These are phyloP conservation scores for Gelatoporia subvermispora DNA, from an alignment of 768 basidiomycete genomes.

Conservation along the genomic window DNA sequence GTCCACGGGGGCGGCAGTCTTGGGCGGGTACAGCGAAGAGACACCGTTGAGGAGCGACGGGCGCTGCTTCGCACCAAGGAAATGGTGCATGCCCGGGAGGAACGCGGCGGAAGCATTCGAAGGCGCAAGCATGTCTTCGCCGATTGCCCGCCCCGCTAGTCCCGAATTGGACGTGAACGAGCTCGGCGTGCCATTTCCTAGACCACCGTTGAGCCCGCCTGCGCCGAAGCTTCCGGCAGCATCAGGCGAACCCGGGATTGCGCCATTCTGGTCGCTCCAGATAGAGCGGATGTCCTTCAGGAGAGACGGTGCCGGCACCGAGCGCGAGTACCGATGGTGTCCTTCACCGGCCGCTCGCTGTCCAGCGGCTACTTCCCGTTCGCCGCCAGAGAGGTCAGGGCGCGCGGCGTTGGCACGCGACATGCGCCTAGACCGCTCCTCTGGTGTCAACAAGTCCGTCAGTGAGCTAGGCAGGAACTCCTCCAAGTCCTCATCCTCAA, in stretches of 20 bases:
- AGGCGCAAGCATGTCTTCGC: constrained; percentile 49
- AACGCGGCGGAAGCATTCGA: constrained; percentile 83
- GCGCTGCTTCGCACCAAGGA: constrained; percentile 48
- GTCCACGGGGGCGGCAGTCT: constrained; percentile 4
- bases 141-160: constrained; percentile 26
- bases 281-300: constrained; percentile 75
- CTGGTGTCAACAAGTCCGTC: constrained; percentile 84
- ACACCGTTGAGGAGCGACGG: constrained; percentile 17
- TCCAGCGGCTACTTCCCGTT: constrained; percentile 14
- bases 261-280: constrained; percentile 59
- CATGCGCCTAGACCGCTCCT: constrained; percentile 79
- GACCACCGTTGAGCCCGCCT: constrained; percentile 17
- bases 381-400: constrained; percentile 16
- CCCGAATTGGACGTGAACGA: constrained; percentile 46
- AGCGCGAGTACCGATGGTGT: constrained; percentile 75
- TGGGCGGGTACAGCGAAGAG: constrained; percentile 14
- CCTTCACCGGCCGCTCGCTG: constrained; percentile 22
- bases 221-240: constrained; percentile 6
- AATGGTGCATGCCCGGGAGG: constrained; percentile 67
- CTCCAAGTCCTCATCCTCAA: constrained; percentile 76
- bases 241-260: constrained; percentile 30
- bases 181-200: constrained; percentile 43
- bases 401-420: constrained; percentile 58
- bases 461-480: constrained; percentile 88
- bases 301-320: constrained; percentile 73